These are phyloP conservation scores for Aaosphaeria arxii DNA, from an alignment of 2,329 filamentous ascomycete genomes.

Conservation along the genomic window DNA sequence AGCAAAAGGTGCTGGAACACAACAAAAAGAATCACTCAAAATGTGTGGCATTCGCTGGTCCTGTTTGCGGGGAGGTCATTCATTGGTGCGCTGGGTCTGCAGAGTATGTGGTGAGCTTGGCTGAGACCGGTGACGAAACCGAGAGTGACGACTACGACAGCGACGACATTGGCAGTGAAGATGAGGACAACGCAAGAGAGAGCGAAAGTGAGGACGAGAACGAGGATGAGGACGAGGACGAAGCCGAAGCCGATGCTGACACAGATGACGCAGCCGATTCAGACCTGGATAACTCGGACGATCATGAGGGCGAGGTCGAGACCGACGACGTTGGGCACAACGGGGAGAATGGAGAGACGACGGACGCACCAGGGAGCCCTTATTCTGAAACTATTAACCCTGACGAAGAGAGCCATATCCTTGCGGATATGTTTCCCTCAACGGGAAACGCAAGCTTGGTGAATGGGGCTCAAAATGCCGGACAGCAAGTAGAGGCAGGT, in stretches of 20 bases:
- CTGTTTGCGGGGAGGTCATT: too few relatives aligned
- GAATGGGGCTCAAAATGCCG: too few relatives aligned
- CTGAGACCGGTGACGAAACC: too few relatives aligned
- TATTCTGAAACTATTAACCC: too few relatives aligned
- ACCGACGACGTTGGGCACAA: neutral
- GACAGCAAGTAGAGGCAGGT: too few relatives aligned
- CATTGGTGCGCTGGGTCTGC: too few relatives aligned
- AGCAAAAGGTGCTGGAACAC: constrained; percentile 11
- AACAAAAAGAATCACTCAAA: neutral
- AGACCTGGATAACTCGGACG: neutral
- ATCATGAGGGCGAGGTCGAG: neutral
- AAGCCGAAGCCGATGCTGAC: neutral
- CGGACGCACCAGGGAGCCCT: too few relatives aligned
- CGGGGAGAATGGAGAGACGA: too few relatives aligned
- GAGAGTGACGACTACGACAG: neutral
- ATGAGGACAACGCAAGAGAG: neutral
- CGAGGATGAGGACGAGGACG: constrained; percentile 3
- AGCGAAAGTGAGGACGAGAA: constrained; percentile 2
- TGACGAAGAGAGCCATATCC: too few relatives aligned
- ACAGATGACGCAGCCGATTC: neutral
- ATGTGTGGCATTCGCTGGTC: too few relatives aligned
- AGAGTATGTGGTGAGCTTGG: too few relatives aligned
- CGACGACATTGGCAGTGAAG: constrained; percentile 5
- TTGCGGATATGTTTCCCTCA: neutral
- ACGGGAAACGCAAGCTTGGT: neutral